phyloP scores from a whole-genome alignment of 2,329 filamentous ascomycete species.

The Penicillium oxalicum region DNA sequence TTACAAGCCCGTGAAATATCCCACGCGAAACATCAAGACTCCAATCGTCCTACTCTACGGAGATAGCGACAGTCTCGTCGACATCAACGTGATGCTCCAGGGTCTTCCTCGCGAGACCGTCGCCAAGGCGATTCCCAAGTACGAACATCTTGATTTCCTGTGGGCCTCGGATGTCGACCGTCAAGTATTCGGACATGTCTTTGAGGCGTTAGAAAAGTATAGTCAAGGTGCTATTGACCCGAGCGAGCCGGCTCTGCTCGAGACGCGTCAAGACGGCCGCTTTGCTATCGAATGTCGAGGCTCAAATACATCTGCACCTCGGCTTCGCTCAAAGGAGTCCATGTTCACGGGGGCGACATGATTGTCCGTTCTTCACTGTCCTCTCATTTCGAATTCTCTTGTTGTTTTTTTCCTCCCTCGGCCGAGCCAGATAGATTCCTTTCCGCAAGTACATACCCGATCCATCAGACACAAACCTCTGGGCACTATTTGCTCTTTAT shows the following conservation, averaged over 20 bases:
- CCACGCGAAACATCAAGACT: conserved; percentile 93
- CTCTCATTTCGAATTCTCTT: background rate
- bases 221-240: conserved; percentile 6
- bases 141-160: conserved; percentile 93
- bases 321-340: conserved; percentile 5
- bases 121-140: conserved; percentile 80
- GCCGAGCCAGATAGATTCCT: background rate
- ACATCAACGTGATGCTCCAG: conserved; percentile 86
- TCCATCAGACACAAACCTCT: background rate
- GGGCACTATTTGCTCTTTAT: background rate
- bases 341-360: conserved; percentile 1
- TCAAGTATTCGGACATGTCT: conserved; percentile 85
- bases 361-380: background rate
- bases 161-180: conserved; percentile 83
- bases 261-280: conserved; percentile 3
- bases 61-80: conserved; percentile 85
- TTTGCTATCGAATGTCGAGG: conserved; percentile 6
- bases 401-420: background rate
- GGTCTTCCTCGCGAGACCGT: conserved; percentile 80
- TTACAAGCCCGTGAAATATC: conserved; percentile 94
- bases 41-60: conserved; percentile 92
- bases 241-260: background rate
- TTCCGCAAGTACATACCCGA: conserved; percentile 2
- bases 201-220: conserved; percentile 74
- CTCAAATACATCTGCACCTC: conserved; percentile 15